These are phyloP conservation scores for Hygrocybe coccinea DNA, from an alignment of 768 basidiomycete genomes.

Conservation along the genomic window DNA sequence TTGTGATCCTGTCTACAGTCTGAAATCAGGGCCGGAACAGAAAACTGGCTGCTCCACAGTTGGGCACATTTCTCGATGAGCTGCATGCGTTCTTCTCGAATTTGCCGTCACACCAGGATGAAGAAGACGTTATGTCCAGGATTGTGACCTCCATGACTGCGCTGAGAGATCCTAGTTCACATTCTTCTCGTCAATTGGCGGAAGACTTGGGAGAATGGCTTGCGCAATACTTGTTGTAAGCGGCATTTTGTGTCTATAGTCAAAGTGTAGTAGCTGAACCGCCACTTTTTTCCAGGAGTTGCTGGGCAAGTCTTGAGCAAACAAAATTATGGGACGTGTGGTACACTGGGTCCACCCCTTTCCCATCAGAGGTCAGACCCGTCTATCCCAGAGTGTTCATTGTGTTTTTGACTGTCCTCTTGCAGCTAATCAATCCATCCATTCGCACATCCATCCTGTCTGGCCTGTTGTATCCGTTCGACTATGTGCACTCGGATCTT, in stretches of 20 bases:
- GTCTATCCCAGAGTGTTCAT: not conserved
- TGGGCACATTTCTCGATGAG: constrained; percentile 36
- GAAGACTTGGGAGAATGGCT: constrained; percentile 48
- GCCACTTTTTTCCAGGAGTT: constrained; percentile 30
- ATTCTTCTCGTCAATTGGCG: constrained; percentile 14
- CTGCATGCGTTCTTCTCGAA: constrained; percentile 37
- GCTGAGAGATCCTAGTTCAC: constrained; percentile 16
- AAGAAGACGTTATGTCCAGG: constrained; percentile 27
- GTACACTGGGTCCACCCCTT: constrained; percentile 62
- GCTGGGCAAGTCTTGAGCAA: constrained; percentile 46
- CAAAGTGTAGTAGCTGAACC: not conserved
- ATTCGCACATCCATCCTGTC: constrained; percentile 55
- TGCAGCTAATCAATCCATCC: constrained; percentile 66
- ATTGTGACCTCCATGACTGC: constrained; percentile 12
- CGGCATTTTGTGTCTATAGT: not conserved
- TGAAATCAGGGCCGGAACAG: constrained; percentile 15
- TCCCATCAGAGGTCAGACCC: constrained; percentile 57
- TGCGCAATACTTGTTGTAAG: constrained; percentile 46
- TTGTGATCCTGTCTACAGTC: too few relatives aligned
- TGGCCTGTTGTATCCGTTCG: constrained; percentile 56
- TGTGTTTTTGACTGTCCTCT: not conserved
- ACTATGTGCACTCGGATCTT: constrained; percentile 32
- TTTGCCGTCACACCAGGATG: constrained; percentile 28
- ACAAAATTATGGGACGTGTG: constrained; percentile 62
- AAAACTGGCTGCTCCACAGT: constrained; percentile 37